These are phyloP conservation scores for Pyrus betulifolia DNA, from an alignment of 306 rosid species.

Conservation along the genomic window DNA sequence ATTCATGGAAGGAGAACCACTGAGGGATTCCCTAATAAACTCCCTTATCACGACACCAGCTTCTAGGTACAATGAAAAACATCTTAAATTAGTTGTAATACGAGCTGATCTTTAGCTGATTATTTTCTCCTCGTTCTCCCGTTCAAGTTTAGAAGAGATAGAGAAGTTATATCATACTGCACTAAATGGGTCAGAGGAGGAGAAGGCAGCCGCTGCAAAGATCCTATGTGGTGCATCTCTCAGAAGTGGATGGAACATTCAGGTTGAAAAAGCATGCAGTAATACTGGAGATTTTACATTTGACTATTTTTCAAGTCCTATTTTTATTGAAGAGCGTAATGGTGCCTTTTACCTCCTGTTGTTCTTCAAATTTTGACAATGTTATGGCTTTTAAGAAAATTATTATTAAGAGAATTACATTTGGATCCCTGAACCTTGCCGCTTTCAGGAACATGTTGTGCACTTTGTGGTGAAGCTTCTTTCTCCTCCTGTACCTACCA, in stretches of 20 bases:
- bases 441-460: slow-evolving; percentile 69
- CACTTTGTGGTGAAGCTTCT: slow-evolving; percentile 61
- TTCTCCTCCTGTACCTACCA: slow-evolving; percentile 41
- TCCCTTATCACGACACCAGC: slow-evolving; percentile 58
- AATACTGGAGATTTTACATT: background rate
- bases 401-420: background rate
- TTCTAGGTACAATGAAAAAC: slow-evolving; percentile 42
- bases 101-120: slow-evolving; percentile 16
- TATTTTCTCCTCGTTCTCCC: slow-evolving; percentile 26
- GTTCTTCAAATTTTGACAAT: background rate
- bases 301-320: background rate
- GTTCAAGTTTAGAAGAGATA: slow-evolving; percentile 58
- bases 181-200: slow-evolving; percentile 60
- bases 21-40: slow-evolving; percentile 41
- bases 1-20: slow-evolving; percentile 68
- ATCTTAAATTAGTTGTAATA: slow-evolving; percentile 8
- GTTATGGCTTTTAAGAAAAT: background rate
- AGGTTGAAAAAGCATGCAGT: slow-evolving; percentile 40
- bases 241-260: slow-evolving; percentile 73
- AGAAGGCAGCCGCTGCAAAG: slow-evolving; percentile 63
- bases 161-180: slow-evolving; percentile 66
- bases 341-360: background rate
- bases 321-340: background rate
- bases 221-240: slow-evolving; percentile 80
- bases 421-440: background rate